Base-by-base conservation (phyloP, 2,329 filamentous ascomycete species). In the Apiospora marii region DNA sequence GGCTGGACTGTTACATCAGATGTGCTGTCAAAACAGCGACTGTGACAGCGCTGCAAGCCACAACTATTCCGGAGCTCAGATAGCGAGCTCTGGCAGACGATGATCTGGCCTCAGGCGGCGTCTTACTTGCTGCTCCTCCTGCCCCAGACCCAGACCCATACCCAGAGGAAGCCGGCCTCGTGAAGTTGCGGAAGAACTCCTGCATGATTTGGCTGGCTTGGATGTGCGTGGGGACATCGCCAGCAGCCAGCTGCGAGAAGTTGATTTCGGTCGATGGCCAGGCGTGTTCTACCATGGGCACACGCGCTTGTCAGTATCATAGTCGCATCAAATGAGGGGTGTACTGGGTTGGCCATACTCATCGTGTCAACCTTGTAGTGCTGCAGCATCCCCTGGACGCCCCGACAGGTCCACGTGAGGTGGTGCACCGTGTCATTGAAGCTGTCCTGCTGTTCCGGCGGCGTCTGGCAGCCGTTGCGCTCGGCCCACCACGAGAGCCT, bases 221-320 rank as follows among this genome's bases (percentile, higher is more conserved):
- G 27, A 87, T 83, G 51, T 83, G 80, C 6, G 84, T 83, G 1
- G 85, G 84, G 0, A 78, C 78, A 71, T 85, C 81, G 0, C 79
- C 81, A 3, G 82, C 82, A 0, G 82, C 80, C 22, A 83, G 75
- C 75, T 85, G 84, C 8, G 83, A 84, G 71, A 86, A 81, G 75
- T 86, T 87, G 67, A 81, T 80, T 67, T 84, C 81, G 4, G 82
- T 85, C 30, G 84, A 85, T 6, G 85, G 82, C 85, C 85, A 87
- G 71, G 80, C 81, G 73, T 87, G 85, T 22, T 83, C 80, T 82
- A 34, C n/a, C 27, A 13, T 41, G 22, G 19, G 14, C 16, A 67
- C 30, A 61, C 61, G 22, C 70, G 67, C 13, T 53, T 61, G 53
- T 61, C 53, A 70, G 58, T 14, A 14, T 19, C 10, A 16, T 41